Evolutionary conservation across 352 stramenopile species (phyloP).

Genomic region (Pythium volutum): DNA sequence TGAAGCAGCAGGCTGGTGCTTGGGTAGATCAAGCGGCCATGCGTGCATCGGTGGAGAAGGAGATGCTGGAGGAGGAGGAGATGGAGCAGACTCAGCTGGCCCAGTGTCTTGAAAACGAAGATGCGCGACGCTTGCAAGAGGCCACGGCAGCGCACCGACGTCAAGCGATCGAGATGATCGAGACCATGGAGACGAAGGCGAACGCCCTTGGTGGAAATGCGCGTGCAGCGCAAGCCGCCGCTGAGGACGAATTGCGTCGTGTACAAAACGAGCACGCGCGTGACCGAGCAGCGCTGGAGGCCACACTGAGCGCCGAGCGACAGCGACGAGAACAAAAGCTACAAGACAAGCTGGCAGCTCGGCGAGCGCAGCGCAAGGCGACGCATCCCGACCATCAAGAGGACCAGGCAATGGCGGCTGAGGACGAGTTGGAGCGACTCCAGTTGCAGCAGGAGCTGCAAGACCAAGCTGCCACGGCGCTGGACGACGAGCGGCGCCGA

Average conservation of each 20-base stretch:
- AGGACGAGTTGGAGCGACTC: constrained; percentile 10
- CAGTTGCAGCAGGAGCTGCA: constrained; percentile 21
- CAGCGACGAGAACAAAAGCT: constrained; percentile 63
- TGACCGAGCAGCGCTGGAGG: constrained; percentile 42
- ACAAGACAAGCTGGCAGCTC: constrained; percentile 24
- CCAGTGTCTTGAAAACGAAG: constrained; percentile 10
- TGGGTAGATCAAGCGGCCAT: background rate
- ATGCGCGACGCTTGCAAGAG: constrained; percentile 9
- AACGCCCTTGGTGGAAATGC: background rate
- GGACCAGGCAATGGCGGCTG: background rate
- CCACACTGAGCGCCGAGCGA: constrained; percentile 51
- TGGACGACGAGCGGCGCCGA: constrained; percentile 20
- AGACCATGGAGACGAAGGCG: constrained; percentile 15
- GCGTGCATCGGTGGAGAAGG: constrained; percentile 1
- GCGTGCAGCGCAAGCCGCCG: constrained; percentile 11
- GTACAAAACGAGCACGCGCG: constrained; percentile 56
- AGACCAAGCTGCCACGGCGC: constrained; percentile 3
- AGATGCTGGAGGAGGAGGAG: constrained; percentile 5
- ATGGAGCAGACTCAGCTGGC: constrained; percentile 2
- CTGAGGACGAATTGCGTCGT: constrained; percentile 49
- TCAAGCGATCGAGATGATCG: constrained; percentile 32
- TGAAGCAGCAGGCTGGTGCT: background rate
- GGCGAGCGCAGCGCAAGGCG: constrained; percentile 17
- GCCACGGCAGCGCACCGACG: constrained; percentile 28
- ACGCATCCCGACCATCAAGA: background rate